A percentile compares a stretch with the other conserved stretches of the same genome.
phyloP scores from a whole-genome alignment of 2,329 filamentous ascomycete species.

The Ophiostoma sp. region DNA sequence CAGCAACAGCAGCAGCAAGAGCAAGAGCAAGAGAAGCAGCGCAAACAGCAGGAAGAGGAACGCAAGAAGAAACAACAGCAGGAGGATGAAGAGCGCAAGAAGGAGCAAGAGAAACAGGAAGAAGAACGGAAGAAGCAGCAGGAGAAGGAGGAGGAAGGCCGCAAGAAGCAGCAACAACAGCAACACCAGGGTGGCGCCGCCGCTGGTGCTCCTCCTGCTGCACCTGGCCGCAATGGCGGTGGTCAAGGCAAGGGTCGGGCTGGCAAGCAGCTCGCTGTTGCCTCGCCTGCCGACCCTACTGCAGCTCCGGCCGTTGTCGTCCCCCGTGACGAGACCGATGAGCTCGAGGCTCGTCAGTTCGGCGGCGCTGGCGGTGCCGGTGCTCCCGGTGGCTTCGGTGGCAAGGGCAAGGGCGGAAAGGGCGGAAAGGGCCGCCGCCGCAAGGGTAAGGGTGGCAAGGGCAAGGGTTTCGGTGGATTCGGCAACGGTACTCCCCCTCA shows the following conservation, averaged over 20 bases:
- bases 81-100: background rate
- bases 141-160: background rate
- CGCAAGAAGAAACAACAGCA: background rate
- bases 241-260: background rate
- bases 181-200: background rate
- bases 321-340: background rate
- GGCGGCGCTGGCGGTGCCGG: background rate
- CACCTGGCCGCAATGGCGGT: background rate
- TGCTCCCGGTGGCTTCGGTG: background rate
- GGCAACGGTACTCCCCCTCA: background rate
- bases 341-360: background rate
- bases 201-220: background rate
- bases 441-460: slow-evolving; percentile 10
- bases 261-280: background rate
- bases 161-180: background rate
- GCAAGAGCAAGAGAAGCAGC: background rate
- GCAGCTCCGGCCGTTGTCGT: background rate
- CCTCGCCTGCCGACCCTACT: background rate
- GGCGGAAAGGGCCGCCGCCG: background rate
- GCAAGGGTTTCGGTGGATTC: background rate
- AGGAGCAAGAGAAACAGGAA: background rate
- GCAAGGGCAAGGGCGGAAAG: background rate
- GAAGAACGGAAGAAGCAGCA: background rate
- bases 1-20: background rate
- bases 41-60: background rate